Percentiles rank a stretch among this genome's conserved stretches.
These are phyloP conservation scores for Xylaria flabelliformis DNA, from an alignment of 495 filamentous ascomycete species.

Conservation along the genomic window DNA sequence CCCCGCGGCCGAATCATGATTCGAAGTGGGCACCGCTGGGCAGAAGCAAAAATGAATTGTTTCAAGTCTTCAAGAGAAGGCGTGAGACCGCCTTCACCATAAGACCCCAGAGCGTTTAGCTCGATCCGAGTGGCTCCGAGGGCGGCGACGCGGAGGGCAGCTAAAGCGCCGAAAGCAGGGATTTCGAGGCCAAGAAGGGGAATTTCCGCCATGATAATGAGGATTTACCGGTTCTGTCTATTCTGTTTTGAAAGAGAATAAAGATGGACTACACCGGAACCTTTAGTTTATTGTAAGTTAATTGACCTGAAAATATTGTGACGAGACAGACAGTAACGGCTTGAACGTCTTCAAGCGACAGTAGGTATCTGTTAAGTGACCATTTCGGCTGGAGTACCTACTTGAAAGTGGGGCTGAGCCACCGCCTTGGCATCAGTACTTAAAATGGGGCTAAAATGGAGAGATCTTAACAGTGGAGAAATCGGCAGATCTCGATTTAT, in stretches of 20 bases:
- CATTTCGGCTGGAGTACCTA: no score
- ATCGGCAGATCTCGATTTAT: no score
- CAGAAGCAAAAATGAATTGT: constrained; percentile 8
- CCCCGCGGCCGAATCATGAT: constrained; percentile 57
- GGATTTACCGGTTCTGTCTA: not conserved
- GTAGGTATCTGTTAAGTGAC: no score
- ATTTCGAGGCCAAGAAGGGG: constrained; percentile 45
- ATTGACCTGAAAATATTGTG: no score
- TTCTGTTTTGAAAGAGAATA: not conserved
- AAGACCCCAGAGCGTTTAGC: constrained; percentile 49
- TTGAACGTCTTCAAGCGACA: not conserved
- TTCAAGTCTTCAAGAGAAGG: constrained; percentile 37
- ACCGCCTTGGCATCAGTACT: no score
- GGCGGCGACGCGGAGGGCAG: constrained; percentile 33
- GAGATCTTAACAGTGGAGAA: no score
- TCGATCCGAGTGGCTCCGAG: constrained; percentile 48
- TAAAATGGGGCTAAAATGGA: no score
- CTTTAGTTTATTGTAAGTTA: not conserved
- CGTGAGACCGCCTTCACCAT: constrained; percentile 48
- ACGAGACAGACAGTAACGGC: not conserved
- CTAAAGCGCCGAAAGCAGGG: constrained; percentile 47
- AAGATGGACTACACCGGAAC: not conserved
- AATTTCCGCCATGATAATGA: not conserved
- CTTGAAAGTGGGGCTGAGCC: no score
- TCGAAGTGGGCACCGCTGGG: constrained; percentile 36